Evolutionary conservation across 2,329 filamentous ascomycete genomes (phyloP).

Genomic region (Fusarium subtropicale): DNA sequence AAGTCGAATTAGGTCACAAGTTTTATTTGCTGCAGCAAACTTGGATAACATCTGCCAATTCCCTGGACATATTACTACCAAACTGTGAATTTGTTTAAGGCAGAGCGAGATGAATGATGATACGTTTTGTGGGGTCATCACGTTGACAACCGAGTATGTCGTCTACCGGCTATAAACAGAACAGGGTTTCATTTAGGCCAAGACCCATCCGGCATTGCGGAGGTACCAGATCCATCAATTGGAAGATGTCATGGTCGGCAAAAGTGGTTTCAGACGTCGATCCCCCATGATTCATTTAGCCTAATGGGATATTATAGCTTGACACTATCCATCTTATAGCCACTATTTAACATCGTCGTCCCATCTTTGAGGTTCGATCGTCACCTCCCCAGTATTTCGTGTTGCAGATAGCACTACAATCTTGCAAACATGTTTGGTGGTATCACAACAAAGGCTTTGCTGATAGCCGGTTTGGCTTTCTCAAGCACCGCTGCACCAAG

Average conservation of each 20-base stretch:
- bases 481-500: constrained; percentile 4
- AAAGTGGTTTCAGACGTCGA: constrained; percentile 19
- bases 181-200: background rate
- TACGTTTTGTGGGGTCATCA: background rate
- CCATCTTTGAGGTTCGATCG: background rate
- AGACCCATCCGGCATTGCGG: constrained; percentile 15
- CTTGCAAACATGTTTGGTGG: background rate
- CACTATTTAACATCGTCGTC: constrained; percentile 2
- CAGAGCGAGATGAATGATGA: background rate
- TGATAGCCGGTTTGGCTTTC: constrained; percentile 15
- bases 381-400: rapidly evolving
- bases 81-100: background rate
- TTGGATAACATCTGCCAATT: background rate
- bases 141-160: no score
- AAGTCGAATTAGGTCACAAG: no score
- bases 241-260: background rate
- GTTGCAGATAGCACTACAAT: background rate
- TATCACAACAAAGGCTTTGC: constrained; percentile 6
- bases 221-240: constrained; percentile 22
- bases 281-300: constrained; percentile 14
- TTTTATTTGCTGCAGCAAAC: no score
- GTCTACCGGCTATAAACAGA: background rate
- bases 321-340: background rate
- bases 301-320: constrained; percentile 9
- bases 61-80: background rate